Evolutionary conservation across 1,284 basidiomycete genomes (phyloP).

Genomic region (Malassezia japonica): DNA sequence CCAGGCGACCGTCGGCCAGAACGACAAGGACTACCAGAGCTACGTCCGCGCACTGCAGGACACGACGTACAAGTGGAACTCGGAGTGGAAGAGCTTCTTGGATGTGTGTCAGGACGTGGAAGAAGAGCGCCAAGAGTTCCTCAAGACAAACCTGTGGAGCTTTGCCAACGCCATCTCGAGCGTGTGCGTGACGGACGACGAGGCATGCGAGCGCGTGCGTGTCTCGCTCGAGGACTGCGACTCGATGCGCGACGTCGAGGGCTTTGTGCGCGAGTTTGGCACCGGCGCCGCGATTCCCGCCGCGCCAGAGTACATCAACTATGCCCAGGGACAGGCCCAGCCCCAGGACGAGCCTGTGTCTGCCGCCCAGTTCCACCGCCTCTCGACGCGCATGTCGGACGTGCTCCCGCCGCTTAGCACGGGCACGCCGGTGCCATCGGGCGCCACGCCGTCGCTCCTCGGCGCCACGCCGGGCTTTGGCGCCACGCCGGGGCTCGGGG

Average conservation of each 20-base stretch:
- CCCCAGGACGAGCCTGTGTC: slow-evolving; percentile 27
- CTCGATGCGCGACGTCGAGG: slow-evolving; percentile 31
- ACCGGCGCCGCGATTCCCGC: slow-evolving; percentile 43
- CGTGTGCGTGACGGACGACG: slow-evolving; percentile 90
- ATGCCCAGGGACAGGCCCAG: slow-evolving; percentile 39
- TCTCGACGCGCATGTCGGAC: slow-evolving; percentile 28
- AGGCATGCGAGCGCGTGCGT: slow-evolving; percentile 50
- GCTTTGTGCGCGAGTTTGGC: slow-evolving; percentile 40
- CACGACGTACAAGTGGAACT: slow-evolving; percentile 78
- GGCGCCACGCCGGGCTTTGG: background rate
- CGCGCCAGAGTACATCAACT: slow-evolving; percentile 47
- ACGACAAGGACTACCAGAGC: slow-evolving; percentile 68
- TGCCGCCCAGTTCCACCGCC: slow-evolving; percentile 38
- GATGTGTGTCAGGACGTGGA: slow-evolving; percentile 84
- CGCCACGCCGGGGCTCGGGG: background rate
- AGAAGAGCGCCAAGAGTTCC: slow-evolving; percentile 82
- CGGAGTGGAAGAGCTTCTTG: slow-evolving; percentile 65
- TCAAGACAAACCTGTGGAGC: slow-evolving; percentile 90
- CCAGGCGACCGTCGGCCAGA: slow-evolving; percentile 74
- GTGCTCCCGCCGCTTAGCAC: slow-evolving; percentile 9
- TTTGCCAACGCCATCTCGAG: slow-evolving; percentile 92
- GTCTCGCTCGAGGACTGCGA: slow-evolving; percentile 45
- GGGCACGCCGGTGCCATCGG: slow-evolving; percentile 3
- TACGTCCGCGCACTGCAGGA: slow-evolving; percentile 72
- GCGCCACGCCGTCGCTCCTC: background rate